phyloP scores from a whole-genome alignment of 2,329 filamentous ascomycete genomes.

The Drechslera avenae region DNA sequence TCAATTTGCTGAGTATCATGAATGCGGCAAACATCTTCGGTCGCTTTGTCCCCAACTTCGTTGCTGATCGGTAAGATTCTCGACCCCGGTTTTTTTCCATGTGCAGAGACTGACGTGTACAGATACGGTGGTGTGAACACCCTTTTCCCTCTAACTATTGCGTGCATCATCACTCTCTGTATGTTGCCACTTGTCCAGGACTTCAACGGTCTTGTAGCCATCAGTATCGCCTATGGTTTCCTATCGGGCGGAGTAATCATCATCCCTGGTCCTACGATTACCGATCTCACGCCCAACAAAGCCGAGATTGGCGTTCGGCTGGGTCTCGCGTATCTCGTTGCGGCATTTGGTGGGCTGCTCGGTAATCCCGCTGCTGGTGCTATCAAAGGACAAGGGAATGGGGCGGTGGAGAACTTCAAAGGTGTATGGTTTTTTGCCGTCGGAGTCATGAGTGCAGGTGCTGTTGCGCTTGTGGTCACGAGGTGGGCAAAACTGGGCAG shows the following conservation, averaged over 20 bases:
- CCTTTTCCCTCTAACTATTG: constrained; percentile 39
- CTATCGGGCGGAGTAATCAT: constrained; percentile 51
- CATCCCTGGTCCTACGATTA: constrained; percentile 49
- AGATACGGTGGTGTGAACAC: constrained; percentile 44
- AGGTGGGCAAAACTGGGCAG: constrained; percentile 24
- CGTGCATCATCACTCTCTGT: constrained; percentile 42
- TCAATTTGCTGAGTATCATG: constrained; percentile 69
- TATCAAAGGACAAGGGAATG: constrained; percentile 51
- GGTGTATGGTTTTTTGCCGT: constrained; percentile 45
- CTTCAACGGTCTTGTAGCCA: constrained; percentile 39
- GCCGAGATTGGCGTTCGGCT: constrained; percentile 53
- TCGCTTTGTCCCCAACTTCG: constrained; percentile 49
- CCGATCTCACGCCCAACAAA: constrained; percentile 44
- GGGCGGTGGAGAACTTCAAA: constrained; percentile 31
- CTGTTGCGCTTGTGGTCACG: constrained; percentile 17
- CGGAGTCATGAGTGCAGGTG: constrained; percentile 31
- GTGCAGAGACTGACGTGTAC: neutral
- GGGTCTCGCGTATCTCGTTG: constrained; percentile 58
- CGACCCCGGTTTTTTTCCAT: neutral
- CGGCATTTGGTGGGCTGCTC: constrained; percentile 56
- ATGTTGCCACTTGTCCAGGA: constrained; percentile 38
- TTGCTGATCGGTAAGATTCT: constrained; percentile 43
- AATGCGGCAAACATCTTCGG: constrained; percentile 60
- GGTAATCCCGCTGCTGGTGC: constrained; percentile 60
- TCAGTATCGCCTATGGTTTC: constrained; percentile 49